Evolutionary conservation across 495 filamentous ascomycete genomes (phyloP), one percentile per base, ranked within the genome.

Genomic region (Amphirosellinia nigrospora): DNA sequence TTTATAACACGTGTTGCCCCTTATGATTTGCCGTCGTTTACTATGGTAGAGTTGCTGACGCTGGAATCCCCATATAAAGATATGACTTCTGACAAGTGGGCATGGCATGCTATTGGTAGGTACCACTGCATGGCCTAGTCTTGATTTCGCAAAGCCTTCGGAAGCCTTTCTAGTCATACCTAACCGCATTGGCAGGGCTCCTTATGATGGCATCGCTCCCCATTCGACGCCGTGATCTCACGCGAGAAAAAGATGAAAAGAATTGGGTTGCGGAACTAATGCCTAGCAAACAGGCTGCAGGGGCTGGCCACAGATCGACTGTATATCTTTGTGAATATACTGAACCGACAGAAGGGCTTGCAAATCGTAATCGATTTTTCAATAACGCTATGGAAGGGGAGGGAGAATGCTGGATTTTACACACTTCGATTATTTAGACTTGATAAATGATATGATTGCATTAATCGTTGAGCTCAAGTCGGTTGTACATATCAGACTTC

Each of bases 201-300:
- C 55, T 58, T 58, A 58, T 58, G 55, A 9, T 58, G 30, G 55
- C 55, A 36, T 58, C 55, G 3, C 19, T 58, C 30, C 55, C 55
- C 36, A 0, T 58, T 58, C 55, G 55, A 36, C 32, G 3, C 9
- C 6, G 1, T 0, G 8, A 0, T n/a, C 16, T 36, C 3, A 2
- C 0, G 23, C 16, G 36, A 58, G 21, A 3, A 2, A 1, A 15
- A 30, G 23, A 0, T 4, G 3, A 4, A 0, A 0, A 23, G 1
- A 3, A 5, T 13, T 36, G 53, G 30, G 4, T 9, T 0, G 3
- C 11, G 2, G 30, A 58, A 58, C 10, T 36, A 0, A 1, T 19
- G 10, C 55, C 55, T n/a, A 58, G 55, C 21, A 21, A 10, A 36
- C 16, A 36, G 16, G 55, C 55, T 36, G 32, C n/a, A 9, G n/a